These are phyloP conservation scores for Tricholoma sp. DNA, from an alignment of 768 basidiomycete genomes.

Conservation along the genomic window DNA sequence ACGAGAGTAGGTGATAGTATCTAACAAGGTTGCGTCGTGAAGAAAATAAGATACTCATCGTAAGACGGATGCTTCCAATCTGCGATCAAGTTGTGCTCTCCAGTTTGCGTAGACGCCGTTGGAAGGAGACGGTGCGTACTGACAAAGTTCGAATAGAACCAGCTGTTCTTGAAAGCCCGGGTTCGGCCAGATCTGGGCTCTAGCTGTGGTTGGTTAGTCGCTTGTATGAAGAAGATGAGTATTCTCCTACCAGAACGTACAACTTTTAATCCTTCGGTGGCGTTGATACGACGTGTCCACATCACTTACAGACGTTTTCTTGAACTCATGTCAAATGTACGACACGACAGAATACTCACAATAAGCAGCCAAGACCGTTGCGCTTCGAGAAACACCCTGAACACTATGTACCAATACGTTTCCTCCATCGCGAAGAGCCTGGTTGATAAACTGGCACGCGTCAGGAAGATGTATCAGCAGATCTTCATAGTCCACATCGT, in stretches of 20 bases:
- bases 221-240: neutral
- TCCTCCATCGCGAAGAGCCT: slow-evolving; percentile 51
- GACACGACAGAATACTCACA: slow-evolving; percentile 36
- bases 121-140: slow-evolving; percentile 53
- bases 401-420: slow-evolving; percentile 63
- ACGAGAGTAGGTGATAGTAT: too few species aligned
- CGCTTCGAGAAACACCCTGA: slow-evolving; percentile 62
- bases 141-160: slow-evolving; percentile 68
- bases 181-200: slow-evolving; percentile 75
- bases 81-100: slow-evolving; percentile 51
- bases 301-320: slow-evolving; percentile 46
- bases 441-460: slow-evolving; percentile 63
- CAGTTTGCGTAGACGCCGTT: slow-evolving; percentile 66
- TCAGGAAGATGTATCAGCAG: slow-evolving; percentile 59
- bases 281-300: slow-evolving; percentile 54
- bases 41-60: slow-evolving; percentile 16
- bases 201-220: slow-evolving; percentile 35
- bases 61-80: slow-evolving; percentile 37
- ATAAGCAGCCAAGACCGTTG: slow-evolving; percentile 73
- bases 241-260: slow-evolving; percentile 51
- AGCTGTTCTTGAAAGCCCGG: slow-evolving; percentile 79
- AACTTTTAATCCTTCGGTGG: slow-evolving; percentile 53
- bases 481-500: slow-evolving; percentile 68
- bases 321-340: slow-evolving; percentile 4
- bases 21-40: slow-evolving; percentile 2